These are phyloP conservation scores for Penicillium sp. DNA, from an alignment of 2,329 filamentous ascomycete species.

Conservation along the genomic window DNA sequence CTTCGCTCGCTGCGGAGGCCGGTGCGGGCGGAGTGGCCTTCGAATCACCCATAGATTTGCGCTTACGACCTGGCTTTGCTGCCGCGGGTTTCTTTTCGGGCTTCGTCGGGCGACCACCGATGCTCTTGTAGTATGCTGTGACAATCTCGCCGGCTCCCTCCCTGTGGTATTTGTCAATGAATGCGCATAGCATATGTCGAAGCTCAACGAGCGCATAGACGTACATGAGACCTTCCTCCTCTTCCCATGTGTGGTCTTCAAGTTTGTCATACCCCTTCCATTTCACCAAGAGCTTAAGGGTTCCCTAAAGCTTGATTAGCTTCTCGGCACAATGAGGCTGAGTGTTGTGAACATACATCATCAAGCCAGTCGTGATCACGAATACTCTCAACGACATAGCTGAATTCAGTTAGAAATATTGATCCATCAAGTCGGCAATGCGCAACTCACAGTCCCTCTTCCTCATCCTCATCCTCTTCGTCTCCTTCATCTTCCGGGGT, in stretches of 20 bases:
- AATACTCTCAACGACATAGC: constrained; percentile 44
- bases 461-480: constrained; percentile 19
- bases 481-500: constrained; percentile 15
- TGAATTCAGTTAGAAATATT: constrained; percentile 21
- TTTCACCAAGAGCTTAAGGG: constrained; percentile 44
- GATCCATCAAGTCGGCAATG: constrained; percentile 6
- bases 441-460: constrained; percentile 37
- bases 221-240: constrained; percentile 46
- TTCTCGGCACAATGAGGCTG: not conserved
- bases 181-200: not conserved
- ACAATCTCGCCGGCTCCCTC: constrained; percentile 42
- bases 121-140: constrained; percentile 40
- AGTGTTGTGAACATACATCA: constrained; percentile 26
- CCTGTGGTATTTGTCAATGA: constrained; percentile 27
- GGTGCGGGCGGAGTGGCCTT: constrained; percentile 25
- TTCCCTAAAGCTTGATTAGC: constrained; percentile 33
- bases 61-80: constrained; percentile 27
- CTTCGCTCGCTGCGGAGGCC: constrained; percentile 19
- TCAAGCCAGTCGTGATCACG: constrained; percentile 37
- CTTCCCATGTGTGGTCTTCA: constrained; percentile 47
- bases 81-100: constrained; percentile 12
- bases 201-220: constrained; percentile 5
- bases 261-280: constrained; percentile 48
- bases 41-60: constrained; percentile 35
- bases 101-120: constrained; percentile 43